phyloP scores from a whole-genome alignment of 192 early-diverging fungal genomes.

The Anaeromyces robustus region DNA sequence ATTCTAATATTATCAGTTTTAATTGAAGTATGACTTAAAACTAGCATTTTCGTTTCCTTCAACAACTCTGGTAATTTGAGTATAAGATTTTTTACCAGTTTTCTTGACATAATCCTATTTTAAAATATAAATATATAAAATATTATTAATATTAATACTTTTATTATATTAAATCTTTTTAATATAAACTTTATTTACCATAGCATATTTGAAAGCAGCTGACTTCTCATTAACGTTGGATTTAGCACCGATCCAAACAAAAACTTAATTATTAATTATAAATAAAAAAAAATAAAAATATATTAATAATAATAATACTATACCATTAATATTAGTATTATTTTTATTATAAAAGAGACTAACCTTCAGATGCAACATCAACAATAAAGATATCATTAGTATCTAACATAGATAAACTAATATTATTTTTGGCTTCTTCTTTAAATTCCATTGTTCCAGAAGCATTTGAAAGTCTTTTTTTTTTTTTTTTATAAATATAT shows the following conservation, averaged over 20 bases:
- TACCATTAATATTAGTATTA: no score
- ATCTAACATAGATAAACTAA: conserved; percentile 26
- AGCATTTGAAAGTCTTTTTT: conserved; percentile 8
- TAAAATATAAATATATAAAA: conserved; percentile 4
- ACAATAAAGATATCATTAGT: conserved; percentile 50
- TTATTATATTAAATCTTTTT: no score
- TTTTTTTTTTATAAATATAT: neutral
- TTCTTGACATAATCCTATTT: conserved; percentile 37
- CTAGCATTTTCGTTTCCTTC: conserved; percentile 46
- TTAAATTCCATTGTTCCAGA: conserved; percentile 20
- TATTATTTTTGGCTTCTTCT: conserved; percentile 26
- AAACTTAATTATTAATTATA: conserved; percentile 10
- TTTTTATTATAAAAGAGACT: no score
- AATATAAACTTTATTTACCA: no score
- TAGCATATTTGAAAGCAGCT: conserved; percentile 36
- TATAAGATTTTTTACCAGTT: conserved; percentile 23
- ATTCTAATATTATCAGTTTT: no score
- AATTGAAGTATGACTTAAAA: no score
- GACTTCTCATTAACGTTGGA: conserved; percentile 32
- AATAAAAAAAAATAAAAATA: neutral
- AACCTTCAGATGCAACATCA: conserved; percentile 32
- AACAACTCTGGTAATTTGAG: conserved; percentile 38
- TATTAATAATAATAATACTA: no score
- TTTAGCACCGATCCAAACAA: conserved; percentile 37
- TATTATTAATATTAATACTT: neutral